Percentiles rank a stretch among this genome's conserved stretches.
Evolutionary conservation across 2,329 filamentous ascomycete genomes (phyloP).

Genomic region (Neofusicoccum umdonicola): DNA sequence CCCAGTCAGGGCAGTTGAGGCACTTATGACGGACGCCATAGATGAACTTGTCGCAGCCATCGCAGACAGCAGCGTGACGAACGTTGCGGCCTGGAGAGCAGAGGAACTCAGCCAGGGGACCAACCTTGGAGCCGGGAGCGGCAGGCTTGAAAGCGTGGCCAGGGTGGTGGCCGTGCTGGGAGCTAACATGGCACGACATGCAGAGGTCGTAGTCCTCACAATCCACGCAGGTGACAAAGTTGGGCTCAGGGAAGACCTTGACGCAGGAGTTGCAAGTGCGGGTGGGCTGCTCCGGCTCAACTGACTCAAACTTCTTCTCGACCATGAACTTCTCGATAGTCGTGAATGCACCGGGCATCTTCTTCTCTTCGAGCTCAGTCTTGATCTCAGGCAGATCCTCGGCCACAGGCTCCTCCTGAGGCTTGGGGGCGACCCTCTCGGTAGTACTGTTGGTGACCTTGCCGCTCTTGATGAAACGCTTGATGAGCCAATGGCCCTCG

Average conservation of each 20-base stretch:
- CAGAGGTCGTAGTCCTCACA: constrained; percentile 95
- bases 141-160: constrained; percentile 75
- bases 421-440: constrained; percentile 70
- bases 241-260: constrained; percentile 67
- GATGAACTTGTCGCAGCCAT: constrained; percentile 86
- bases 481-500: constrained; percentile 88
- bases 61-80: constrained; percentile 85
- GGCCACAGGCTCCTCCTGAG: constrained; percentile 38
- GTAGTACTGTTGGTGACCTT: constrained; percentile 81
- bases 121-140: constrained; percentile 61
- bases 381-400: constrained; percentile 44
- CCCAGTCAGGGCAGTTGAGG: constrained; percentile 94
- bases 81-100: constrained; percentile 78
- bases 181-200: constrained; percentile 70
- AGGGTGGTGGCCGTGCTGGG: constrained; percentile 87
- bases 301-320: constrained; percentile 39
- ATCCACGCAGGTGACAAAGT: constrained; percentile 79
- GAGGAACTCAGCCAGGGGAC: constrained; percentile 61
- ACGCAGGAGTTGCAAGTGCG: constrained; percentile 75
- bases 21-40: constrained; percentile 93
- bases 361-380: constrained; percentile 38
- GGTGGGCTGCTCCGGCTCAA: constrained; percentile 41
- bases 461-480: constrained; percentile 77
- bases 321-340: constrained; percentile 12
- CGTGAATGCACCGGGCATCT: constrained; percentile 16